Conservation (phyloP, 2,329 filamentous ascomycete genomes). For the Tolypocladium sp. region DNA sequence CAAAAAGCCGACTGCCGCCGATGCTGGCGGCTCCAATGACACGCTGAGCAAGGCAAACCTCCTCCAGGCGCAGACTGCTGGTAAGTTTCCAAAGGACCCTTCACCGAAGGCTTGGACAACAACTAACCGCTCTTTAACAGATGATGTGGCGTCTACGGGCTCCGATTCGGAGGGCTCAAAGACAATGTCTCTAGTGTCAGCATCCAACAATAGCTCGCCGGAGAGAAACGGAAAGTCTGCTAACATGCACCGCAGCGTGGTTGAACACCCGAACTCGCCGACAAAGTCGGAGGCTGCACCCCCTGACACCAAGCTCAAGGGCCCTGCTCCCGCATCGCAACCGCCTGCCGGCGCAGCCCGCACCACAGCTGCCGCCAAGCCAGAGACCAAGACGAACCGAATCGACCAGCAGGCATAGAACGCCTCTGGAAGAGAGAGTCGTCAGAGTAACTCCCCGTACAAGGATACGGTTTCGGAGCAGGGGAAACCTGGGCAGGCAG, state of each 20-base stretch:
- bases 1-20: background rate
- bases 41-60: background rate
- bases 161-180: background rate
- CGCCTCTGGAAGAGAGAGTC: background rate
- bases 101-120: too few species aligned
- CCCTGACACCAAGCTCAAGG: background rate
- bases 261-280: background rate
- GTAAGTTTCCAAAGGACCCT: background rate
- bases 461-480: background rate
- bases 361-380: background rate
- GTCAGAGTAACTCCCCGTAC: background rate
- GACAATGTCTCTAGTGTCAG: background rate
- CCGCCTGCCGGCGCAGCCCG: background rate
- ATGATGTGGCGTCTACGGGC: too few species aligned
- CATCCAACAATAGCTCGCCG: background rate
- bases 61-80: background rate
- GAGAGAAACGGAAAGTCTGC: background rate
- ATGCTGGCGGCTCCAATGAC: background rate
- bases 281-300: background rate
- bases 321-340: background rate
- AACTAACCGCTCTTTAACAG: background rate
- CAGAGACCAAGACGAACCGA: background rate
- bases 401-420: background rate
- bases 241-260: background rate
- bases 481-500: background rate